These are phyloP conservation scores for Pythium guiyangense DNA, from an alignment of 352 stramenopile species.

Conservation along the genomic window DNA sequence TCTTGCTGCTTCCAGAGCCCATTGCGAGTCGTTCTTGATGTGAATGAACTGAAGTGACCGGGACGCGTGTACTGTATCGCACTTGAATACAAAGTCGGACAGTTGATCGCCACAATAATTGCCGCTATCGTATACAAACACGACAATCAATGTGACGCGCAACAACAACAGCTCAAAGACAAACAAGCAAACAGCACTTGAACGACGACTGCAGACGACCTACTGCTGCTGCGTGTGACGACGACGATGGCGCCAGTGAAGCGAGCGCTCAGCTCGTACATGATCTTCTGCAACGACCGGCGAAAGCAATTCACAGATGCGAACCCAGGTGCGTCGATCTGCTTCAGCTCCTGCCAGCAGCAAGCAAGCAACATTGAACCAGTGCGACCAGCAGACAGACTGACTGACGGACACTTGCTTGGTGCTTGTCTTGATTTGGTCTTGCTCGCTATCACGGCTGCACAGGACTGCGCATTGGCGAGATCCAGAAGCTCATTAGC, in stretches of 20 bases:
- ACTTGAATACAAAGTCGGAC: not conserved
- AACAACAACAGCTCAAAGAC: constrained; percentile 1
- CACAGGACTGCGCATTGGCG: constrained; percentile 47
- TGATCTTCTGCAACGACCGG: constrained; percentile 78
- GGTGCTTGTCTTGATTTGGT: not conserved
- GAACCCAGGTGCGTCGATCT: constrained; percentile 34
- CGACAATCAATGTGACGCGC: not conserved
- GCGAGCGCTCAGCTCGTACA: constrained; percentile 85
- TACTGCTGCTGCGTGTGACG: not conserved
- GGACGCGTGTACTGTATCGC: not conserved
- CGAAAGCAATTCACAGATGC: constrained; percentile 60
- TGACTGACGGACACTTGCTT: not conserved
- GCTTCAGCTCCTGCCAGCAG: too few species aligned
- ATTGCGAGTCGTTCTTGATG: constrained; percentile 18
- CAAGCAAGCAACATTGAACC: too few species aligned
- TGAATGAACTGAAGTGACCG: not conserved
- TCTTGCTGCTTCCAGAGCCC: constrained; percentile 60
- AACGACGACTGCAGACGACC: too few species aligned
- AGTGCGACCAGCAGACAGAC: not conserved
- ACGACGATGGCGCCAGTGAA: constrained; percentile 61
- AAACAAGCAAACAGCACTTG: constrained; percentile 3
- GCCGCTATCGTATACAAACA: not conserved
- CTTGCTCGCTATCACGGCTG: not conserved
- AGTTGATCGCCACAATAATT: not conserved
- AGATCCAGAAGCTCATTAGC: constrained; percentile 89